Percentiles rank a stretch among this genome's conserved stretches.
These are phyloP conservation scores for Gossypium mustelinum DNA, from an alignment of 345 rosid genomes.

Conservation along the genomic window DNA sequence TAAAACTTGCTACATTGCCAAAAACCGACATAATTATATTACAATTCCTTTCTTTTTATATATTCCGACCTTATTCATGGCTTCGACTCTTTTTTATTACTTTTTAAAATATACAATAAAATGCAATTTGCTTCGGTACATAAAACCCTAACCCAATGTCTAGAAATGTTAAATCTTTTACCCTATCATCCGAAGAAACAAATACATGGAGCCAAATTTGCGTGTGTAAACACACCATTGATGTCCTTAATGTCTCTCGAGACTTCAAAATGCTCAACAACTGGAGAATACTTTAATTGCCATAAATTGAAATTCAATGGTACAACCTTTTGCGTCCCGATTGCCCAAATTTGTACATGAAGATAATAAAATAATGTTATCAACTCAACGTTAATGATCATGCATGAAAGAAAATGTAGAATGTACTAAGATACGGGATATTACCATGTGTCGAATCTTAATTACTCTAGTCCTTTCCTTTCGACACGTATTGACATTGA, in stretches of 20 bases:
- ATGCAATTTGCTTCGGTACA: too few species aligned
- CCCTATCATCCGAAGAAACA: too few species aligned
- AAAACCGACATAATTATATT: too few species aligned
- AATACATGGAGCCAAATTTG: neutral
- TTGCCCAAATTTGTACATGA: neutral
- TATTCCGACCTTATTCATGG: too few species aligned
- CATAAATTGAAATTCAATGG: neutral
- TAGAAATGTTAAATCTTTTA: too few species aligned
- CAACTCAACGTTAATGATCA: neutral
- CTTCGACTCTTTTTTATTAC: too few species aligned
- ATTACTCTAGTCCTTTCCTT: neutral
- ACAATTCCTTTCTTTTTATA: too few species aligned
- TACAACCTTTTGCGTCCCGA: neutral
- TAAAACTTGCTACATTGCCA: too few species aligned
- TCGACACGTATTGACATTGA: slow-evolving; percentile 9
- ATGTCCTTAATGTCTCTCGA: neutral
- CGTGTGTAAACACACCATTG: neutral
- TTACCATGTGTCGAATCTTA: neutral
- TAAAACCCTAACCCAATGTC: too few species aligned
- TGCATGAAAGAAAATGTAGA: neutral
- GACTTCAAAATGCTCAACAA: neutral
- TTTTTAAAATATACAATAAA: too few species aligned
- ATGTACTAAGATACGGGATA: neutral
- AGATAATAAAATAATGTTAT: neutral
- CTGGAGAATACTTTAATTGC: neutral